A percentile compares a stretch with the other conserved stretches of the same genome.
Evolutionary conservation across 345 rosid species (phyloP).

Genomic region (Kernera saxatilis): DNA sequence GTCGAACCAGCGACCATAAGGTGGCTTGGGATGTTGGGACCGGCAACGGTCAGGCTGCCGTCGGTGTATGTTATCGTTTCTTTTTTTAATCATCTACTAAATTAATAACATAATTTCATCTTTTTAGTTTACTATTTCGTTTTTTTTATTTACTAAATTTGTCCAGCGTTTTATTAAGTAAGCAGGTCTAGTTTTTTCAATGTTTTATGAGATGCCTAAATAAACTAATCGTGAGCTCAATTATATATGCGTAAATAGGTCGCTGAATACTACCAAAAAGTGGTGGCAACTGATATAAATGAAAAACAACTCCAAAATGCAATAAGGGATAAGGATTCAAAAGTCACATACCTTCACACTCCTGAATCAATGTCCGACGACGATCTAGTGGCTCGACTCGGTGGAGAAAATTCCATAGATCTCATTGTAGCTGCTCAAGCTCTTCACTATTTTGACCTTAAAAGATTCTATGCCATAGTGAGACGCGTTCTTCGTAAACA

Average conservation of each 20-base stretch:
- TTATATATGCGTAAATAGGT: not conserved
- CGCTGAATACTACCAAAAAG: conserved; percentile 23
- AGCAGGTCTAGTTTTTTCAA: no score
- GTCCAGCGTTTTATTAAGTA: no score
- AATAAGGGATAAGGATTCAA: conserved; percentile 14
- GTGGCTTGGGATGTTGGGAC: conserved; percentile 32
- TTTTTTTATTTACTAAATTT: no score
- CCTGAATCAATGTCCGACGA: conserved; percentile 27
- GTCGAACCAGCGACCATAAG: conserved; percentile 7
- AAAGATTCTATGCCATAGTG: conserved; percentile 45
- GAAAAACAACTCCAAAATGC: conserved; percentile 17
- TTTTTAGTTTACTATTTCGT: not conserved
- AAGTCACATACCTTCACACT: conserved; percentile 26
- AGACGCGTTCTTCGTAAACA: conserved; percentile 45
- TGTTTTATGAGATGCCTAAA: no score
- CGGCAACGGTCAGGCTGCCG: conserved; percentile 33
- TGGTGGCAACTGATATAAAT: conserved; percentile 27
- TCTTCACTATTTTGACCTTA: conserved; percentile 54
- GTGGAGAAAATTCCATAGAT: conserved; percentile 32
- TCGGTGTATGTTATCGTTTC: conserved; percentile 19
- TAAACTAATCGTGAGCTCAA: not conserved
- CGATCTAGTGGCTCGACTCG: conserved; percentile 16
- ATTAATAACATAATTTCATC: not conserved
- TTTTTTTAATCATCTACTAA: not conserved
- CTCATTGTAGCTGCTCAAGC: conserved; percentile 48